These are phyloP conservation scores for Pythium diclinum DNA, from an alignment of 352 stramenopile species.

Conservation along the genomic window DNA sequence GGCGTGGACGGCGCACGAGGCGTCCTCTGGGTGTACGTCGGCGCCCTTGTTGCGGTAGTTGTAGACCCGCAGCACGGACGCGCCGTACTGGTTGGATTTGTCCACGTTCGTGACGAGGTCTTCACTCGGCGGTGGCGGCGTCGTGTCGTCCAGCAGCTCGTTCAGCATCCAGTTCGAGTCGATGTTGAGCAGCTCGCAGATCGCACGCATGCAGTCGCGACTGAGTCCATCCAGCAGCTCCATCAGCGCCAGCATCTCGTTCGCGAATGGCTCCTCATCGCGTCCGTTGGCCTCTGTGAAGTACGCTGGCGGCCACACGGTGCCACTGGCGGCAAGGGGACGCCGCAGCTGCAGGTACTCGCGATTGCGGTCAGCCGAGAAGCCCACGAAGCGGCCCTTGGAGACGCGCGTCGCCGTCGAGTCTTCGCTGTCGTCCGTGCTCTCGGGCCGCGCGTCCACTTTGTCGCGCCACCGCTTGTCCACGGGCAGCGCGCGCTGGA, in stretches of 20 bases:
- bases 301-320: constrained; percentile 69
- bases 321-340: constrained; percentile 60
- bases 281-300: constrained; percentile 31
- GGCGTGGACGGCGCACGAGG: constrained; percentile 74
- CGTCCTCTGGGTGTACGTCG: constrained; percentile 40
- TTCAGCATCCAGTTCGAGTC: constrained; percentile 60
- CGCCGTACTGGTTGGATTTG: constrained; percentile 68
- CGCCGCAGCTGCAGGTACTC: constrained; percentile 78
- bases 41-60: constrained; percentile 76
- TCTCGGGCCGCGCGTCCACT: constrained; percentile 43
- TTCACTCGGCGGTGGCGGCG: constrained; percentile 29
- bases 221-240: constrained; percentile 62
- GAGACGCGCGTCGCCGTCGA: constrained; percentile 39
- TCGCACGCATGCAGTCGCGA: constrained; percentile 71
- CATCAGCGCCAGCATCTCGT: constrained; percentile 53
- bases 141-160: constrained; percentile 62
- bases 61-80: constrained; percentile 81
- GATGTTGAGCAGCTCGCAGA: constrained; percentile 70
- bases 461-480: constrained; percentile 64
- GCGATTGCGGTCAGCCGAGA: constrained; percentile 63
- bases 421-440: constrained; percentile 23
- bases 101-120: constrained; percentile 31
- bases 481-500: constrained; percentile 46
- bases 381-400: constrained; percentile 68
- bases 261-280: constrained; percentile 50